Percentiles rank a stretch among this genome's conserved stretches.
phyloP scores from a whole-genome alignment of 345 rosid genomes.

The Passiflora organensis region DNA sequence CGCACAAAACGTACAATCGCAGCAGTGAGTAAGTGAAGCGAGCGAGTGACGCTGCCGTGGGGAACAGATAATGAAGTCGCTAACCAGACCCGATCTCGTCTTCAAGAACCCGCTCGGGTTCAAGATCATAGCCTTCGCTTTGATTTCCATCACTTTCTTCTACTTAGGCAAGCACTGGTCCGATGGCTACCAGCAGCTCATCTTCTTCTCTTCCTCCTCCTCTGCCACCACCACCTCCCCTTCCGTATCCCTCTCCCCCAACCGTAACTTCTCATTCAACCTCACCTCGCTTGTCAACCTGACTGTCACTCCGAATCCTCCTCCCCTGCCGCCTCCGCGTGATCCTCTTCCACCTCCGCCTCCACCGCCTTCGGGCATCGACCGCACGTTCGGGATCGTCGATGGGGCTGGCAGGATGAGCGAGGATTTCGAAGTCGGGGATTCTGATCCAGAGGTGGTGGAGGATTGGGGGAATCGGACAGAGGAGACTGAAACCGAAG shows the following conservation, averaged over 20 bases:
- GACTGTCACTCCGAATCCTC: slow-evolving; percentile 10
- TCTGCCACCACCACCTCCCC: not conserved
- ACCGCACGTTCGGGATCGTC: slow-evolving; percentile 60
- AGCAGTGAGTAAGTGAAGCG: too few species aligned
- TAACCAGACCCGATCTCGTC: slow-evolving; percentile 32
- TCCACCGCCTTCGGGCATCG: slow-evolving; percentile 36
- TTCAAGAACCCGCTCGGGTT: slow-evolving; percentile 35
- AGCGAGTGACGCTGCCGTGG: too few species aligned
- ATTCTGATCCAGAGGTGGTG: slow-evolving; percentile 56
- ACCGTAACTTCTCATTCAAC: slow-evolving; percentile 39
- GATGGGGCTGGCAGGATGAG: slow-evolving; percentile 81
- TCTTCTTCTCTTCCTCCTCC: slow-evolving; percentile 51
- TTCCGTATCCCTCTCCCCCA: slow-evolving; percentile 58
- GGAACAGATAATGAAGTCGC: slow-evolving; percentile 40
- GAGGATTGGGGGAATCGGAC: slow-evolving; percentile 44
- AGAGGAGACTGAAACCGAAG: too few species aligned
- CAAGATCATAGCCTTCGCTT: slow-evolving; percentile 43
- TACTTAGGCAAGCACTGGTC: slow-evolving; percentile 89
- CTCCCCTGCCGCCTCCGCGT: not conserved
- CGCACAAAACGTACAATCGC: too few species aligned
- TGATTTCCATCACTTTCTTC: slow-evolving; percentile 63
- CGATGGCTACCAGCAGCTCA: slow-evolving; percentile 48
- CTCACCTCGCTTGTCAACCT: slow-evolving; percentile 43
- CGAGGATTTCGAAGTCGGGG: slow-evolving; percentile 72
- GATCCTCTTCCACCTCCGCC: slow-evolving; percentile 19